Conservation (phyloP, 495 filamentous ascomycete genomes). For the Evansstolkia leycettana region DNA sequence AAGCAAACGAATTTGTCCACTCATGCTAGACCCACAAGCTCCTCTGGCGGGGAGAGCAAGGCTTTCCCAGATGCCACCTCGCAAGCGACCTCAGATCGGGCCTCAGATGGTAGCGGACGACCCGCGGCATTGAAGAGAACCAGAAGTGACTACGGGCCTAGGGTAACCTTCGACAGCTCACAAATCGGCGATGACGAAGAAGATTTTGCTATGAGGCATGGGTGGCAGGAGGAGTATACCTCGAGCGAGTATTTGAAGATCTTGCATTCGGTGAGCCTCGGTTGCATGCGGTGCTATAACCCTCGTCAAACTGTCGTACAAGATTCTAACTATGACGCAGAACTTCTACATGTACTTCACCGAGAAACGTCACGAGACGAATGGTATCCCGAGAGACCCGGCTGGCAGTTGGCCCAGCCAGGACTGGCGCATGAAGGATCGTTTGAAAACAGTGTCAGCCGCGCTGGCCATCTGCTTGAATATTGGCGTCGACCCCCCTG, state of each 20-base stretch:
- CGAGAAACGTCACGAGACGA: conserved; percentile 95
- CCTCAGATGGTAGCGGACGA: conserved; percentile 20
- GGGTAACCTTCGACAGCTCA: conserved; percentile 22
- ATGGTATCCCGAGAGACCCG: conserved; percentile 70
- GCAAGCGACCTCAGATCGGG: conserved; percentile 18
- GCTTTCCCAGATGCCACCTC: conserved; percentile 10
- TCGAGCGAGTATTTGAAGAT: conserved; percentile 45
- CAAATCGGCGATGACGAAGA: conserved; percentile 28
- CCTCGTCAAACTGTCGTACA: not conserved
- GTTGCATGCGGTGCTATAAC: not conserved
- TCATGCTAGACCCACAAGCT: conserved; percentile 21
- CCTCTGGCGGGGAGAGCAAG: conserved; percentile 19
- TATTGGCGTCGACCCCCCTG: conserved; percentile 92
- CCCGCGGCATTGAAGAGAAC: conserved; percentile 50
- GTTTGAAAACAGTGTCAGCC: conserved; percentile 91
- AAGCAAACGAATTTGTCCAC: conserved; percentile 13
- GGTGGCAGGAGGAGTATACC: conserved; percentile 50
- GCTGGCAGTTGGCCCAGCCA: conserved; percentile 50
- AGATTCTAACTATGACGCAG: conserved; percentile 10
- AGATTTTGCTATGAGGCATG: conserved; percentile 46
- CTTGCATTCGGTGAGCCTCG: conserved; percentile 40
- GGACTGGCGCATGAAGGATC: conserved; percentile 95
- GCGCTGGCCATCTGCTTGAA: conserved; percentile 91
- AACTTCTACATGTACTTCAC: conserved; percentile 98
- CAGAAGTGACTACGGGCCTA: conserved; percentile 57